Evolutionary conservation across 2,329 filamentous ascomycete species (phyloP), one percentile per base, ranked within the genome.

Genomic region (Epichloe coenophiala): DNA sequence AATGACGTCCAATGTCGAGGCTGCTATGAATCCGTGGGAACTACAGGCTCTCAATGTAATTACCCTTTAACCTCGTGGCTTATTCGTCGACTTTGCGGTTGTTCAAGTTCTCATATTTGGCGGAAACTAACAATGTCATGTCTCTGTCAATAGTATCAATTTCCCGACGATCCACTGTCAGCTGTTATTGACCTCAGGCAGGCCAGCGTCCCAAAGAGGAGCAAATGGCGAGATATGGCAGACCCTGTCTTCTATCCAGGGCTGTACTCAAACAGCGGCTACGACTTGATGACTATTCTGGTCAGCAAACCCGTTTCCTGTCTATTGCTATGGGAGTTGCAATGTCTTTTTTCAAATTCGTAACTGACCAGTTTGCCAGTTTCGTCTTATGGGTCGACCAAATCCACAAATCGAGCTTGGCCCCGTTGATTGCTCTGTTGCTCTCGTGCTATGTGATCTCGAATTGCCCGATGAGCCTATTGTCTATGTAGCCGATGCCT

Each of bases 401-500:
- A 82, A 88, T 53, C 86, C 88, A 1, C 75, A 84, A 57, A 81
- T 95, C 58, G 78, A 88, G 46, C 82, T 95, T 41, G 89, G 88
- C 6, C 78, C 86, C 1, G 82, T 95, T 36, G 89, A 95, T 65
- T 74, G 87, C 57, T 93, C 88, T 2, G 93, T 88, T 61, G 84
- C 88, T 2, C 82, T 95, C 55, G 78, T 91, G 17, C 76, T 95
- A 40, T 93, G 87, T 66, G 87, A 94, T 64, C 80, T 89, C 35
- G 74, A 77, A 41, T 76, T 78, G 57, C 77, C 84, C 31, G 88
- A 94, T 63, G 72, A 75, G 33, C 88, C 89, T 3, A 88, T 95
- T 53, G 79, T 94, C 8, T 95, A 94, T 62, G 87, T 82, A 56
- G 91, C 87, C 1, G 85, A 90, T 5, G 78, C 86, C 33, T 95